Percentiles rank a stretch among this genome's conserved stretches.
These are phyloP conservation scores for Fusarium vanettenii DNA, from an alignment of 2,329 filamentous ascomycete species.

Conservation along the genomic window DNA sequence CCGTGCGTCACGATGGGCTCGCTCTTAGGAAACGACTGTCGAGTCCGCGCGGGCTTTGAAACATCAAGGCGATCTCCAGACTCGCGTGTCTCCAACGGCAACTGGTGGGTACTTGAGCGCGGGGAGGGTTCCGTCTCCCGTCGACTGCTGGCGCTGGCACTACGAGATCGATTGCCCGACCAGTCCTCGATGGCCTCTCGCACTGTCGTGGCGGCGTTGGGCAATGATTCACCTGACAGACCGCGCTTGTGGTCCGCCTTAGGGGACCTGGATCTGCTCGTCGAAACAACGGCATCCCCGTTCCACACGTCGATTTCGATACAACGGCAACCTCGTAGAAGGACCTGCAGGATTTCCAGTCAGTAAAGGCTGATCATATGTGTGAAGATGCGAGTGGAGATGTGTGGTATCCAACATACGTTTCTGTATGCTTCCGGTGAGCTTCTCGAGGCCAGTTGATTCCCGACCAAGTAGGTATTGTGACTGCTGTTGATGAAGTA, in stretches of 20 bases:
- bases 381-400: not conserved
- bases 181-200: constrained; percentile 51
- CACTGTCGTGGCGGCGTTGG: constrained; percentile 57
- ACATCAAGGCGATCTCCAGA: constrained; percentile 50
- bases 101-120: constrained; percentile 43
- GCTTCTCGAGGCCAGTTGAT: constrained; percentile 83
- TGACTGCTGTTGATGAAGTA: constrained; percentile 97
- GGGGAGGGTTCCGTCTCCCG: constrained; percentile 47
- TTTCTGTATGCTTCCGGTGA: constrained; percentile 83
- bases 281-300: constrained; percentile 62
- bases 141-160: constrained; percentile 53
- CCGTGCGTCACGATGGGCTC: constrained; percentile 87
- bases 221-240: constrained; percentile 60
- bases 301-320: constrained; percentile 98
- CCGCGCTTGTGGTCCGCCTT: constrained; percentile 59
- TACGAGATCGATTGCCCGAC: constrained; percentile 51
- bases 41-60: constrained; percentile 38
- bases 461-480: constrained; percentile 91
- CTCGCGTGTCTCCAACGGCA: constrained; percentile 46
- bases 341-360: constrained; percentile 61
- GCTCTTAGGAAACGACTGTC: constrained; percentile 52
- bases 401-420: constrained; percentile 59
- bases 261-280: constrained; percentile 51
- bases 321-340: constrained; percentile 83
- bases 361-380: not conserved